A percentile compares a stretch with the other conserved stretches of the same genome.
Conservation (phyloP, 106 monocot species). For the Agapanthus africanus region DNA sequence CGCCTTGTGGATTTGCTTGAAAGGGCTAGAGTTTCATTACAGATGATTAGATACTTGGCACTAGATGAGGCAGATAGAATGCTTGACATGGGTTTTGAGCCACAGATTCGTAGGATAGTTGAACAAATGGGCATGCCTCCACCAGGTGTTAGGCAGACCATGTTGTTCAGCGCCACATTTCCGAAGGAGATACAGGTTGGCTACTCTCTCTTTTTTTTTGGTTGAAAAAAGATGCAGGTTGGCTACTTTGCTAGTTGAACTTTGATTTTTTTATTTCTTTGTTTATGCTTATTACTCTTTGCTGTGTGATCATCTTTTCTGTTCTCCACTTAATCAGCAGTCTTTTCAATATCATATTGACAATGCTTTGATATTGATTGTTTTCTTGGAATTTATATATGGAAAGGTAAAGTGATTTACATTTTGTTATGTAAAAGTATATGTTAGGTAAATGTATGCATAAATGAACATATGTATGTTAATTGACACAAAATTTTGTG, state of each 20-base stretch:
- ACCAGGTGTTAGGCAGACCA: constrained; percentile 44
- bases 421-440: no score
- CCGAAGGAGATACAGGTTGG: constrained; percentile 56
- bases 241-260: background rate
- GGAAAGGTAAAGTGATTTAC: no score
- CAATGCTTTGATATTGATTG: no score
- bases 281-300: background rate
- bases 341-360: no score
- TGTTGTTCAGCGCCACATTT: constrained; percentile 63
- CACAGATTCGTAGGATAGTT: constrained; percentile 52
- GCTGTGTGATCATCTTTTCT: background rate
- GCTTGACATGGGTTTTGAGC: constrained; percentile 68
- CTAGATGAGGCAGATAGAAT: no score
- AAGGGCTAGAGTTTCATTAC: constrained; percentile 42
- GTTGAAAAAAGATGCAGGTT: no score
- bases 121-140: constrained; percentile 60
- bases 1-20: constrained; percentile 49
- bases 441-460: no score
- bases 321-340: no score
- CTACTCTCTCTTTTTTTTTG: no score
- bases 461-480: no score
- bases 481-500: no score
- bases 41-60: constrained; percentile 48
- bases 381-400: no score
- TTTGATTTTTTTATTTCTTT: background rate